Evolutionary conservation across 305 asterid genomes (phyloP), one percentile per base, ranked within the genome.

Genomic region (Fraxinus dipetala): DNA sequence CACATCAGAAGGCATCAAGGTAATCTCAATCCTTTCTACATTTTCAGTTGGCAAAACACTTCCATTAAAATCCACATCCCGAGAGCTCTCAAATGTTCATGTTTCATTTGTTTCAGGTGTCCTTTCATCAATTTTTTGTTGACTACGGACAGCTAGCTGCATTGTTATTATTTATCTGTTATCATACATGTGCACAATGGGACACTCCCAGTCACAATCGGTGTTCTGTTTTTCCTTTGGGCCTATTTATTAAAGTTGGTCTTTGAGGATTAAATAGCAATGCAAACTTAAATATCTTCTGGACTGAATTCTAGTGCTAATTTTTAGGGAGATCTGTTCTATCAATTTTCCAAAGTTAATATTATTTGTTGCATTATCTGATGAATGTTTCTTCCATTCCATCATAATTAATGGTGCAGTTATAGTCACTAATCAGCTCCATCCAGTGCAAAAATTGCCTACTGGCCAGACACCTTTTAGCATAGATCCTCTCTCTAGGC

Each of bases 1-100:
- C 63, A 88, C 91, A 59, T 86, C 98, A 67, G 91, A 94, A 89
- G 98, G 96, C 78, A 90, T 95, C 86, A 86, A 91, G 97, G 99
- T 95, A 89, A 78, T 78, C 78, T 69, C 77, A 75, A 32, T 16
- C 75, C 75, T 59, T 80, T 78, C 76, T 69, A 76, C 77, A 75
- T 51, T 35, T 78, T 75, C 18, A 28, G 72, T 36, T 76, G 67
- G 65, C 79, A 34, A 22, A 54, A 54, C 63, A 78, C 67, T 63
- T 63, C 35, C 16, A 10, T 22, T 84, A 24, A 51, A 67, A 36
- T 43, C 65, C 80, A 28, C 72, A 22, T 72, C 8, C 72, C 16
- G 78, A 83, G n/a, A 78, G 79, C 59, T 76, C 30, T 36, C 32
- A 61, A 73, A 77, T 61, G 48, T 73, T 78, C 24, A 26, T 45